Evolutionary conservation across 306 rosid genomes (phyloP).

Genomic region (Cyamopsis tetragonoloba): DNA sequence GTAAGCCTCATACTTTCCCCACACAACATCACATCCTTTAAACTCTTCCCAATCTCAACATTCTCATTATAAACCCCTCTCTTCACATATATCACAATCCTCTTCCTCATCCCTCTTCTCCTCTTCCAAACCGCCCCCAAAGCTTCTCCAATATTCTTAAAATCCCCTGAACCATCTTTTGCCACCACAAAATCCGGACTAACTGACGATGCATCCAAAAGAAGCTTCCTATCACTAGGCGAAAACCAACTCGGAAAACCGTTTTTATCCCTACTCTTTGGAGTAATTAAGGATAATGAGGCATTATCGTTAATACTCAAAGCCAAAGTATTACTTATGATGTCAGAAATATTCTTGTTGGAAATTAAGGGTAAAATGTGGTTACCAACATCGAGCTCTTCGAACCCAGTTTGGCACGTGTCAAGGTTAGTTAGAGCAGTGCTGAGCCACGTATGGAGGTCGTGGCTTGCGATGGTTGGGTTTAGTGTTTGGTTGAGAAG

Average conservation of each 20-base stretch:
- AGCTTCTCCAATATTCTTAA: slow-evolving; percentile 37
- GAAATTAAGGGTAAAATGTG: slow-evolving; percentile 36
- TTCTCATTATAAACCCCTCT: slow-evolving; percentile 46
- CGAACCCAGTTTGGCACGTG: slow-evolving; percentile 48
- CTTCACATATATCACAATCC: slow-evolving; percentile 53
- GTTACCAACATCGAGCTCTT: slow-evolving; percentile 46
- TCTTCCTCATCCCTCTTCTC: slow-evolving; percentile 30
- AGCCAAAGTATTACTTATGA: slow-evolving; percentile 43
- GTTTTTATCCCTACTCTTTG: background rate
- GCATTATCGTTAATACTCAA: slow-evolving; percentile 30
- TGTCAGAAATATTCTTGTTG: slow-evolving; percentile 45
- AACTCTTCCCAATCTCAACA: slow-evolving; percentile 35
- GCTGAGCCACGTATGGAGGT: slow-evolving; percentile 59
- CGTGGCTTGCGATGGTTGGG: slow-evolving; percentile 29
- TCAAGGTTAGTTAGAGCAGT: slow-evolving; percentile 48
- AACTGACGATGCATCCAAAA: slow-evolving; percentile 32
- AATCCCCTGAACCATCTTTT: slow-evolving; percentile 51
- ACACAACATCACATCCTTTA: slow-evolving; percentile 45
- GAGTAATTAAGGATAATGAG: slow-evolving; percentile 24
- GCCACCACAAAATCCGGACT: slow-evolving; percentile 49
- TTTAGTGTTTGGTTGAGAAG: slow-evolving; percentile 48
- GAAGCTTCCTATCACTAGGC: slow-evolving; percentile 36
- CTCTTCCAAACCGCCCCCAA: slow-evolving; percentile 36
- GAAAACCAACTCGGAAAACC: slow-evolving; percentile 52
- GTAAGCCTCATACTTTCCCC: slow-evolving; percentile 51